These are phyloP conservation scores for Cladorrhinum sp. DNA, from an alignment of 2,329 filamentous ascomycete genomes.

Conservation along the genomic window DNA sequence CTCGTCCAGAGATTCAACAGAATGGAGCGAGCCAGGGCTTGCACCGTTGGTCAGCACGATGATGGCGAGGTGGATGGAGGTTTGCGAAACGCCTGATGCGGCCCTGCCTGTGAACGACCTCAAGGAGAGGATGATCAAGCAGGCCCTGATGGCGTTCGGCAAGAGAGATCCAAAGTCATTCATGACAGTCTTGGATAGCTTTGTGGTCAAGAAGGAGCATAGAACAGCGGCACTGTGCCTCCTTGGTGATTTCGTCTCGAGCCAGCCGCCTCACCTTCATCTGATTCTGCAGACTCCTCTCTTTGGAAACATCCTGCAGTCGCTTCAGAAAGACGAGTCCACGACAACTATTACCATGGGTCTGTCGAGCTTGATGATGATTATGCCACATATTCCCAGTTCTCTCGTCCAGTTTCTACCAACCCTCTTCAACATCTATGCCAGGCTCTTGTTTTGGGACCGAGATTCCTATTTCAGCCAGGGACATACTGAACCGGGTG, in stretches of 20 bases:
- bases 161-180: slow-evolving; percentile 68
- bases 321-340: slow-evolving; percentile 73
- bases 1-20: slow-evolving; percentile 47
- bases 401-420: slow-evolving; percentile 67
- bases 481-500: slow-evolving; percentile 39
- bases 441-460: slow-evolving; percentile 76
- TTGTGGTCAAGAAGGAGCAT: slow-evolving; percentile 61
- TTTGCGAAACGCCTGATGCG: slow-evolving; percentile 37
- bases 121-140: slow-evolving; percentile 49
- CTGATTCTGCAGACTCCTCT: slow-evolving; percentile 68
- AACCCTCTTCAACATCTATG: slow-evolving; percentile 77
- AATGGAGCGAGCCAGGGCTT: slow-evolving; percentile 37
- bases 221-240: slow-evolving; percentile 64
- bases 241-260: slow-evolving; percentile 68
- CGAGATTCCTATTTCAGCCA: slow-evolving; percentile 44
- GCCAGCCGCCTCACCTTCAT: slow-evolving; percentile 76
- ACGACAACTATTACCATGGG: slow-evolving; percentile 73
- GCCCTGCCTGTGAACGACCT: slow-evolving; percentile 39
- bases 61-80: slow-evolving; percentile 56
- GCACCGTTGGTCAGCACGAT: slow-evolving; percentile 56
- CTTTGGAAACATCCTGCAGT: slow-evolving; percentile 68
- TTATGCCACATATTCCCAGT: slow-evolving; percentile 75
- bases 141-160: slow-evolving; percentile 58
- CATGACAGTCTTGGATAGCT: slow-evolving; percentile 61
- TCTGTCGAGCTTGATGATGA: slow-evolving; percentile 73